Conservation (phyloP, 176 grass and related monocot species). For the Rhipidocladum racemiflorum region DNA sequence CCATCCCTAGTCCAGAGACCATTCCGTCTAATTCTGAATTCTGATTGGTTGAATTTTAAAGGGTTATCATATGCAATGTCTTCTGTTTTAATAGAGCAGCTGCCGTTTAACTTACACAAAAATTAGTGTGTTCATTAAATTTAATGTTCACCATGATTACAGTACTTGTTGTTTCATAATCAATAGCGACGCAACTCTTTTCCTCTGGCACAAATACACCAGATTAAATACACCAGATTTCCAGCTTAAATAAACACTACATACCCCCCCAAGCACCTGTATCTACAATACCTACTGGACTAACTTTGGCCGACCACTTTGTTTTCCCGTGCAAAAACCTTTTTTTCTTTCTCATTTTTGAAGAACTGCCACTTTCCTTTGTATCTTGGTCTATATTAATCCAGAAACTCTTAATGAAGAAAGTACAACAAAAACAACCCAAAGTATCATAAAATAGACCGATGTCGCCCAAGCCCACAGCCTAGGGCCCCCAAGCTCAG, state of each 20-base stretch:
- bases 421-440: slow-evolving; percentile 76
- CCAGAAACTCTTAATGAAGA: slow-evolving; percentile 75
- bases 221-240: background rate
- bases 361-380: background rate
- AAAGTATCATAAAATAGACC: slow-evolving; percentile 72
- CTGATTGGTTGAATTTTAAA: no score
- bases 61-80: no score
- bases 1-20: no score
- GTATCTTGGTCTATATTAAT: slow-evolving; percentile 38
- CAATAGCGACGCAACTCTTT: background rate
- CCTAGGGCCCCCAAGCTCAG: slow-evolving; percentile 80
- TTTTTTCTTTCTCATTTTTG: background rate
- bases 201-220: background rate
- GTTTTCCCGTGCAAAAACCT: background rate
- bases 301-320: background rate
- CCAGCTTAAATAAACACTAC: background rate
- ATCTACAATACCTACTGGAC: slow-evolving; percentile 4
- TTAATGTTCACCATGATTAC: no score
- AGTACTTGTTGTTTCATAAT: no score
- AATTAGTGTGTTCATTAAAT: no score
- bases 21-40: no score
- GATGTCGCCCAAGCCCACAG: slow-evolving; percentile 78
- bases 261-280: background rate
- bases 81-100: no score
- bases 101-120: no score